phyloP scores from a whole-genome alignment of 495 filamentous ascomycete species.

The Aspergillus leporis region DNA sequence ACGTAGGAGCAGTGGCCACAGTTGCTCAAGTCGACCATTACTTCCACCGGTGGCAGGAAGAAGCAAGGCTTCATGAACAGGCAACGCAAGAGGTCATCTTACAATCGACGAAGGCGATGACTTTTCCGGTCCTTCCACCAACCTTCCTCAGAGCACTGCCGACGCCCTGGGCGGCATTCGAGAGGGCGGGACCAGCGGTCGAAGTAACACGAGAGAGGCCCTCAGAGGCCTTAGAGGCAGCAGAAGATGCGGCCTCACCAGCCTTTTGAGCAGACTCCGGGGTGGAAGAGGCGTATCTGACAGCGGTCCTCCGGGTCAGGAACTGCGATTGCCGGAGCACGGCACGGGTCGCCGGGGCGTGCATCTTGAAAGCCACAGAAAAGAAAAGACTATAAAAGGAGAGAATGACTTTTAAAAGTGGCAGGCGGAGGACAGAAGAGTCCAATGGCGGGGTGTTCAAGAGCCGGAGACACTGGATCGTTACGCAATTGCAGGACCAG shows the following conservation, averaged over 20 bases:
- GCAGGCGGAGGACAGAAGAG: slow-evolving; percentile 34
- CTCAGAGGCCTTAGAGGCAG: slow-evolving; percentile 75
- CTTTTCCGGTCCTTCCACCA: slow-evolving; percentile 79
- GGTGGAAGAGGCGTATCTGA: slow-evolving; percentile 65
- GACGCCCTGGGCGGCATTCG: slow-evolving; percentile 64
- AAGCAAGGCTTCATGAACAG: background rate
- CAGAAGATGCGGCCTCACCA: slow-evolving; percentile 61
- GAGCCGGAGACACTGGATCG: slow-evolving; percentile 28
- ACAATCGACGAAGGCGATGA: slow-evolving; percentile 86
- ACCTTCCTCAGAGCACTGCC: slow-evolving; percentile 68
- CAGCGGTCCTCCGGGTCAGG: slow-evolving; percentile 54
- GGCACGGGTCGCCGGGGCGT: slow-evolving; percentile 54
- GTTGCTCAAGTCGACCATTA: background rate
- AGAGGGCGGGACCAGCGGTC: slow-evolving; percentile 74
- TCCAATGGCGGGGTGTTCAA: slow-evolving; percentile 45
- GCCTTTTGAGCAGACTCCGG: slow-evolving; percentile 72
- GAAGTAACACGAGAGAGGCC: slow-evolving; percentile 82
- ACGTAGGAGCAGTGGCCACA: slow-evolving; percentile 10
- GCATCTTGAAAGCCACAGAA: slow-evolving; percentile 43
- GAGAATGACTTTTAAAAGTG: slow-evolving; percentile 31
- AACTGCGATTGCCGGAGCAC: slow-evolving; percentile 63
- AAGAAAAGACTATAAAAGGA: slow-evolving; percentile 28
- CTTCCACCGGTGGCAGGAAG: background rate
- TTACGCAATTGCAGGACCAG: slow-evolving; percentile 45
- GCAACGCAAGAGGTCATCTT: slow-evolving; percentile 42